These are phyloP conservation scores for Thermochaetoides dissita DNA, from an alignment of 2,329 filamentous ascomycete genomes.

Conservation along the genomic window DNA sequence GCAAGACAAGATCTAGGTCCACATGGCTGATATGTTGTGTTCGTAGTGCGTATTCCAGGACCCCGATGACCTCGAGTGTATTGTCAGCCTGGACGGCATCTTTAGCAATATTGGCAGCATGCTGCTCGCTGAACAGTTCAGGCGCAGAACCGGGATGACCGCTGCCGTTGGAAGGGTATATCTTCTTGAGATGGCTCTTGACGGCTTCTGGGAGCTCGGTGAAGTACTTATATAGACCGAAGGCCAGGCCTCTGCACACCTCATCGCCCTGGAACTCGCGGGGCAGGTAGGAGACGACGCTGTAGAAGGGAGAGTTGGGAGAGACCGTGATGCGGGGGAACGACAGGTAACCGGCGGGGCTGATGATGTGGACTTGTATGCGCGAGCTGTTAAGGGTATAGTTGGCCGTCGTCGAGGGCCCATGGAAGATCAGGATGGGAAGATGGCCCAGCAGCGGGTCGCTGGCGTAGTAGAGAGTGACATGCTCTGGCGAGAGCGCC, in stretches of 20 bases:
- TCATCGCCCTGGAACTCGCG: constrained; percentile 94
- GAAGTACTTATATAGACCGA: constrained; percentile 90
- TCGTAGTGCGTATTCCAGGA: constrained; percentile 61
- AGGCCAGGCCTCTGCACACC: constrained; percentile 77
- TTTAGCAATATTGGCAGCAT: constrained; percentile 80
- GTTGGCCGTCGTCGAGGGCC: constrained; percentile 77
- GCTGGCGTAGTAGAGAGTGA: constrained; percentile 78
- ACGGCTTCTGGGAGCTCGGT: constrained; percentile 66
- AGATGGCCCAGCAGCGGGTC: constrained; percentile 72
- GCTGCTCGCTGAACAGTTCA: constrained; percentile 72
- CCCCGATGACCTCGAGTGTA: constrained; percentile 54
- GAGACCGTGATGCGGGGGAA: constrained; percentile 87
- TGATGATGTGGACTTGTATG: constrained; percentile 87
- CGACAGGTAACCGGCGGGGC: constrained; percentile 74
- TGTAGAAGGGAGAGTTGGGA: constrained; percentile 81
- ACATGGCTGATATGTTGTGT: constrained; percentile 73
- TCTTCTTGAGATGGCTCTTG: constrained; percentile 54
- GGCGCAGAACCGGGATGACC: constrained; percentile 50
- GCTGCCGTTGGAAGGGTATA: constrained; percentile 38
- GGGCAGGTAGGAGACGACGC: constrained; percentile 76
- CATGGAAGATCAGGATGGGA: constrained; percentile 81
- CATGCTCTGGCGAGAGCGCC: constrained; percentile 63
- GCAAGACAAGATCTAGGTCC: constrained; percentile 77
- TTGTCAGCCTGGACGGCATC: constrained; percentile 74
- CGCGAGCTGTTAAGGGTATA: constrained; percentile 78